Conservation (phyloP, 148 eudicot genomes). For the Nyssa sinensis region DNA sequence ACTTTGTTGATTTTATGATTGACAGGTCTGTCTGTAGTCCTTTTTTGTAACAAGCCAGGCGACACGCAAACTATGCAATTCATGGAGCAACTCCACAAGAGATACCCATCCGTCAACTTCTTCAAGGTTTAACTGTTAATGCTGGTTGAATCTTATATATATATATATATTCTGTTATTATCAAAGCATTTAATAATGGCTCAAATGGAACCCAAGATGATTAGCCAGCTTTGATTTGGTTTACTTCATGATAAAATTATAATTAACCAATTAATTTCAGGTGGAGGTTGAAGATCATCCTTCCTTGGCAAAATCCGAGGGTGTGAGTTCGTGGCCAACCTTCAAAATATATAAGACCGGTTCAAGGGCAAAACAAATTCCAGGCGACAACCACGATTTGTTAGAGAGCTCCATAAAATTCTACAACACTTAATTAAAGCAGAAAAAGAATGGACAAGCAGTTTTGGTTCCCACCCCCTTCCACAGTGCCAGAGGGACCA, state of each 20-base stretch:
- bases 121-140: conserved; percentile 61
- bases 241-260: not conserved
- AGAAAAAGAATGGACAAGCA: not conserved
- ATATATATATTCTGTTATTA: too few relatives aligned
- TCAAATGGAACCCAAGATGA: too few relatives aligned
- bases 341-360: conserved; percentile 59
- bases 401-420: conserved; percentile 45
- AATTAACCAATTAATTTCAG: conserved; percentile 21
- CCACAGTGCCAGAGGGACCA: not conserved
- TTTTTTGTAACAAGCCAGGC: conserved; percentile 47
- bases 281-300: conserved; percentile 46
- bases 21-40: conserved; percentile 49
- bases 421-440: not conserved
- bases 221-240: too few relatives aligned
- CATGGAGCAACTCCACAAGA: conserved; percentile 49
- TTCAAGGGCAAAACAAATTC: conserved; percentile 35
- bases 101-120: conserved; percentile 43
- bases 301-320: conserved; percentile 43
- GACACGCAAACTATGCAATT: conserved; percentile 32
- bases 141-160: not conserved
- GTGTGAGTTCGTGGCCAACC: conserved; percentile 42
- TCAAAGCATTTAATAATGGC: too few relatives aligned
- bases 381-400: conserved; percentile 43
- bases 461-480: not conserved
- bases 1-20: conserved; percentile 2